Percentiles rank a stretch among this genome's conserved stretches.
Conservation (phyloP, 768 basidiomycete genomes). For the Leccinum olivaceopallidum region DNA sequence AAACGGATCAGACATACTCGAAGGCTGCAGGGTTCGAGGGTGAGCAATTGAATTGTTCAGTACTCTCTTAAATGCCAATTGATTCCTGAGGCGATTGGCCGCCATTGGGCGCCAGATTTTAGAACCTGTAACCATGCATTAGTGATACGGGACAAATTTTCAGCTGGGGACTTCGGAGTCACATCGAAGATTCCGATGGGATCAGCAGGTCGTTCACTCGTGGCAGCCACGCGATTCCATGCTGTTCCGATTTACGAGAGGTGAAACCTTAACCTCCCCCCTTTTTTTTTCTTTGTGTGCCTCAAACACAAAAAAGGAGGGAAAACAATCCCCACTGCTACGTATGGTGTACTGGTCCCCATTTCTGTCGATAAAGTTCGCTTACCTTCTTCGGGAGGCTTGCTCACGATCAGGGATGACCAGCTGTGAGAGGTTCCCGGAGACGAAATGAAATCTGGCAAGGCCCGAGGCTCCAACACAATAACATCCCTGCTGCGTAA, state of each 20-base stretch:
- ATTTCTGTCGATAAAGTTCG: background rate
- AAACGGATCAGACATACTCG: constrained; percentile 10
- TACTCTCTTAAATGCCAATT: constrained; percentile 12
- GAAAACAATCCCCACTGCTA: background rate
- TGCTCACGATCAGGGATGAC: constrained; percentile 12
- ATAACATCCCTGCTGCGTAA: background rate
- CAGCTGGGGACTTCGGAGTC: background rate
- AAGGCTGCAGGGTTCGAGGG: background rate
- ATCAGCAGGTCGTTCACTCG: constrained; percentile 8
- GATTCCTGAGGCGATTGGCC: constrained; percentile 10
- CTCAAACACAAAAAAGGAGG: background rate
- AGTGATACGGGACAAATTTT: background rate
- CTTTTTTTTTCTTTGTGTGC: constrained; percentile 2
- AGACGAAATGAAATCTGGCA: background rate
- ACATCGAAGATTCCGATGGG: background rate
- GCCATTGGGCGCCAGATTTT: constrained; percentile 9
- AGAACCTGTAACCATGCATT: constrained; percentile 2
- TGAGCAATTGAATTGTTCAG: background rate
- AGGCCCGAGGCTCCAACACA: background rate
- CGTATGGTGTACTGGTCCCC: background rate
- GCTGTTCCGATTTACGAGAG: constrained; percentile 8
- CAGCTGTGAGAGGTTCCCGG: background rate
- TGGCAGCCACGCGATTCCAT: constrained; percentile 22
- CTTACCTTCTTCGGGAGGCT: background rate
- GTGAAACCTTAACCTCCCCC: constrained; percentile 3